Evolutionary conservation across 2,329 filamentous ascomycete genomes (phyloP).

Genomic region (Cladorrhinum sp.): DNA sequence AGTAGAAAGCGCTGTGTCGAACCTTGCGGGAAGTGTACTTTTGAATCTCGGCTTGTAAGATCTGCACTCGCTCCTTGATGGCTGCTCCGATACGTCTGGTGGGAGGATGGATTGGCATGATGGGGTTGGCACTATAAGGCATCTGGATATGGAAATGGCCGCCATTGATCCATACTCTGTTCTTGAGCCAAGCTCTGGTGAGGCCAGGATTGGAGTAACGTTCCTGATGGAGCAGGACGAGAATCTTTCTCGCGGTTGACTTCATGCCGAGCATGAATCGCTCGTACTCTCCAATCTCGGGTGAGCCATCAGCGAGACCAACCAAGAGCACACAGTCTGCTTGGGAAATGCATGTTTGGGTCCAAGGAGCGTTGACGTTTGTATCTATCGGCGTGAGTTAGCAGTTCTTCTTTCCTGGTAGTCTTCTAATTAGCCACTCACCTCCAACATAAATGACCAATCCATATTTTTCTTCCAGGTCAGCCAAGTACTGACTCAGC

Average conservation of each 20-base stretch:
- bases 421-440: constrained; percentile 38
- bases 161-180: constrained; percentile 96
- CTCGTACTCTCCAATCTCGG: constrained; percentile 92
- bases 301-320: constrained; percentile 83
- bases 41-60: constrained; percentile 93
- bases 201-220: constrained; percentile 81
- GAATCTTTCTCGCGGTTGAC: constrained; percentile 88
- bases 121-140: constrained; percentile 71
- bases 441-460: constrained; percentile 90
- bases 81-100: constrained; percentile 78
- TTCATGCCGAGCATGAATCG: constrained; percentile 95
- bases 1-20: constrained; percentile 85
- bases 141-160: constrained; percentile 98
- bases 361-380: constrained; percentile 96
- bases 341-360: constrained; percentile 94
- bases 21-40: constrained; percentile 95
- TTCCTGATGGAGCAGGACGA: constrained; percentile 86
- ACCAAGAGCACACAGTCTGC: constrained; percentile 95
- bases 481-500: constrained; percentile 90
- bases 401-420: not conserved
- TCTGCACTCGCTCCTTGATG: constrained; percentile 89
- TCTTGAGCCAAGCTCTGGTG: constrained; percentile 84
- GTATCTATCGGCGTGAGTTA: constrained; percentile 61
- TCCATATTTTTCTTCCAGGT: constrained; percentile 95
- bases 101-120: constrained; percentile 72